Conservation (phyloP, 164 flowering plant species). For the Malania oleifera region DNA sequence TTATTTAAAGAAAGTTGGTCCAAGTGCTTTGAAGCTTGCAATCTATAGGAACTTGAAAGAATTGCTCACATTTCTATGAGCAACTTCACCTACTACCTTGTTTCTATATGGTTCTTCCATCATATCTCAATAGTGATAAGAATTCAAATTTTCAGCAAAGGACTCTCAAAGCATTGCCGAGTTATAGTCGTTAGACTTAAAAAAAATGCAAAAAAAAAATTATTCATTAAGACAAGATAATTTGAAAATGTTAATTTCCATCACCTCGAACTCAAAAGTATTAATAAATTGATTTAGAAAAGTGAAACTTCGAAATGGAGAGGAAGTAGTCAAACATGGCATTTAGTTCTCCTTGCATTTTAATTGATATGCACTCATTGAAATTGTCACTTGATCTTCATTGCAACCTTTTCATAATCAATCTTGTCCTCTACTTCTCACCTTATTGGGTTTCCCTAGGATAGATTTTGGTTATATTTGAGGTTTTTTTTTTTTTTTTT, state of each 20-base stretch:
- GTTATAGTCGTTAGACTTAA: constrained; percentile 7
- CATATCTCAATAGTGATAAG: constrained; percentile 15
- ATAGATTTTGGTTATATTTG: too few relatives aligned
- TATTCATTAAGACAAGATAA: constrained; percentile 28
- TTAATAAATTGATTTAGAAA: constrained; percentile 11
- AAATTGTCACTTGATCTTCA: too few relatives aligned
- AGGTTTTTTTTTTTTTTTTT: too few relatives aligned
- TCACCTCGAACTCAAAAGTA: constrained; percentile 15
- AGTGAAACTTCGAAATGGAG: constrained; percentile 15
- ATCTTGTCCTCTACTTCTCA: too few relatives aligned
- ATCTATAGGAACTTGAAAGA: constrained; percentile 34
- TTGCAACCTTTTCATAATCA: too few relatives aligned
- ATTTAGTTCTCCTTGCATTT: too few relatives aligned
- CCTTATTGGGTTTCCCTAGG: too few relatives aligned
- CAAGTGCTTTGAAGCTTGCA: constrained; percentile 55
- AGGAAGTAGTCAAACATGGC: too few relatives aligned
- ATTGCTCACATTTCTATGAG: constrained; percentile 6
- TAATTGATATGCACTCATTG: too few relatives aligned
- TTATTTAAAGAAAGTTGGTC: constrained; percentile 22
- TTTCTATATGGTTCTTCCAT: constrained; percentile 14
- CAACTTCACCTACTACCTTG: constrained; percentile 12
- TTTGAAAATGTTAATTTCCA: constrained; percentile 15
- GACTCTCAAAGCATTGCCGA: constrained; percentile 10
- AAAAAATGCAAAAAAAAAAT: constrained; percentile 4
- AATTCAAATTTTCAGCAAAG: constrained; percentile 14